Conservation (phyloP, 1,284 basidiomycete species). For the Sanghuangporus weigelae region DNA sequence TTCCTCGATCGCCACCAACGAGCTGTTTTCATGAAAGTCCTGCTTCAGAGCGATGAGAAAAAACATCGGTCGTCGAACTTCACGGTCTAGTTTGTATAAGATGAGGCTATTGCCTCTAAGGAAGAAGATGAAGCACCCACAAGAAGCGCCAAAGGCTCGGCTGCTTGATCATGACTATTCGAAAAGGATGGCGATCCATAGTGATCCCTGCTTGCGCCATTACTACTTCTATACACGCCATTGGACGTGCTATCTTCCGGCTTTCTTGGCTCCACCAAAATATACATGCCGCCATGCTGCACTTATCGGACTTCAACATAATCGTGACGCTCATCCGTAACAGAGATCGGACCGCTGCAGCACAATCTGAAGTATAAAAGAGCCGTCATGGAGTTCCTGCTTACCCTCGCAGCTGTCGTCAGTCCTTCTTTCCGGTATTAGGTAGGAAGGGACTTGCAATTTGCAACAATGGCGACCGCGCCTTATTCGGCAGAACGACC, state of each 20-base stretch:
- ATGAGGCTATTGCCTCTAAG: background rate
- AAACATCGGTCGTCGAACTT: too few relatives aligned
- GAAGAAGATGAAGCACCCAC: background rate
- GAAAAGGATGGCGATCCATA: background rate
- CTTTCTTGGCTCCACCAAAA: background rate
- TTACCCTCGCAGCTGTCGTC: background rate
- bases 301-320: background rate
- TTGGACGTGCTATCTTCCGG: background rate
- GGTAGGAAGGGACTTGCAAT: background rate
- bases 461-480: background rate
- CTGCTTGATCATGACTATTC: background rate
- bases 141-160: background rate
- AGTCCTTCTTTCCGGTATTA: background rate
- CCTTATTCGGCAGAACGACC: background rate
- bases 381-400: background rate
- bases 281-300: background rate
- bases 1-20: too few relatives aligned
- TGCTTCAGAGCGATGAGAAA: too few relatives aligned
- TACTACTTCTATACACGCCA: background rate
- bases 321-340: background rate
- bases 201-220: background rate
- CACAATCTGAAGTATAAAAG: background rate
- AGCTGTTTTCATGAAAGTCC: too few relatives aligned
- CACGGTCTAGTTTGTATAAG: too few relatives aligned
- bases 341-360: background rate